Percentiles rank a stretch among this genome's conserved stretches.
Conservation (phyloP, 495 filamentous ascomycete genomes). For the Daldinia vernicosa region DNA sequence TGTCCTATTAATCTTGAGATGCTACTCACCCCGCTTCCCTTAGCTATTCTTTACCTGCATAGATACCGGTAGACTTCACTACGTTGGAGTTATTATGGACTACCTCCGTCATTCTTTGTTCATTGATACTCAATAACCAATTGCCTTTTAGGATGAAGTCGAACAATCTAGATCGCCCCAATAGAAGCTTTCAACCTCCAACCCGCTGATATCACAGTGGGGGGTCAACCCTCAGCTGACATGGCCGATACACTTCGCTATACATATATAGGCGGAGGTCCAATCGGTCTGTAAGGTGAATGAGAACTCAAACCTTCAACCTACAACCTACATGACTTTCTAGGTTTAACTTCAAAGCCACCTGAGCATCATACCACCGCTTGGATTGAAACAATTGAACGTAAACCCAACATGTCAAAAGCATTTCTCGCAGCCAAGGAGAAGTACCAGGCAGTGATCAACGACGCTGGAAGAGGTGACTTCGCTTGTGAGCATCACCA, state of each 20-base stretch:
- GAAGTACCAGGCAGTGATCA: constrained; percentile 46
- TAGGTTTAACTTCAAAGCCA: not conserved
- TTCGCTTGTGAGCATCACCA: constrained; percentile 41
- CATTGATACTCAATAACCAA: constrained; percentile 27
- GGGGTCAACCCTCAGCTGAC: constrained; percentile 35
- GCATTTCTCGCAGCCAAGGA: constrained; percentile 41
- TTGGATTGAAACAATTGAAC: constrained; percentile 1
- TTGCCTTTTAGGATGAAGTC: constrained; percentile 21
- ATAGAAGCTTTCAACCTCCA: constrained; percentile 25
- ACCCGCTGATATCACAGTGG: constrained; percentile 39
- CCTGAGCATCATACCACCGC: constrained; percentile 2
- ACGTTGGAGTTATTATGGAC: not conserved
- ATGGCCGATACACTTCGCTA: constrained; percentile 11
- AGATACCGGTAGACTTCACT: not conserved
- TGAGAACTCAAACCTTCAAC: not conserved
- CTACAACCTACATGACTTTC: not conserved
- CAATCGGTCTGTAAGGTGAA: not conserved
- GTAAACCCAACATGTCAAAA: constrained; percentile 39
- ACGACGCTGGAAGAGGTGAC: constrained; percentile 46
- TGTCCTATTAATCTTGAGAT: not conserved
- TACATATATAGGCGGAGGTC: constrained; percentile 24
- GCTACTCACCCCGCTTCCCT: not conserved
- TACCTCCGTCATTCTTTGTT: constrained; percentile 30
- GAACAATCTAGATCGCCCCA: constrained; percentile 23
- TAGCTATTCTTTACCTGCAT: not conserved